Percentiles rank a stretch among this genome's conserved stretches.
Evolutionary conservation across 768 basidiomycete genomes (phyloP).

Genomic region (Sarcodon sp.): DNA sequence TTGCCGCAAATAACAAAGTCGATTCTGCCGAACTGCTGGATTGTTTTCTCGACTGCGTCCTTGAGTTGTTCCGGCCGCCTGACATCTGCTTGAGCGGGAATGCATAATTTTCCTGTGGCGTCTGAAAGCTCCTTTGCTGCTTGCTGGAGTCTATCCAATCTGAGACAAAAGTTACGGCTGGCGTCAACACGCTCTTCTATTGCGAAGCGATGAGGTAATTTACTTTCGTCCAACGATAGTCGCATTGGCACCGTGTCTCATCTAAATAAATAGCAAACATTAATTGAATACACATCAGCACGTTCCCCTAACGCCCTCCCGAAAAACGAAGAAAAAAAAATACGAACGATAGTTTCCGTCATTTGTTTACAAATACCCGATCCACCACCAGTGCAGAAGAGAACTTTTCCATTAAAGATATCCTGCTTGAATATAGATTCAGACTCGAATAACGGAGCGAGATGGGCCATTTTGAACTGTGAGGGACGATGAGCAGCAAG

Average conservation of each 20-base stretch:
- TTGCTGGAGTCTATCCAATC: constrained; percentile 56
- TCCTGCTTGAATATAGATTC: constrained; percentile 59
- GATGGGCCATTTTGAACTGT: constrained; percentile 10
- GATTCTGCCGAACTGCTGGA: constrained; percentile 71
- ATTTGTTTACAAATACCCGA: constrained; percentile 89
- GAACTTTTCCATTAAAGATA: constrained; percentile 83
- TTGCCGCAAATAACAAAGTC: constrained; percentile 93
- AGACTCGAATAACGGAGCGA: constrained; percentile 38
- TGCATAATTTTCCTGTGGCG: constrained; percentile 56
- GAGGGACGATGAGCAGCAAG: constrained; percentile 20
- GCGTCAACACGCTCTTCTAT: neutral
- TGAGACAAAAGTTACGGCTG: constrained; percentile 15
- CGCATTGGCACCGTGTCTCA: constrained; percentile 74
- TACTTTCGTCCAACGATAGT: constrained; percentile 83
- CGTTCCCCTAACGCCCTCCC: neutral
- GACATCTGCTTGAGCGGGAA: constrained; percentile 75
- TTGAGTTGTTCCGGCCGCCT: constrained; percentile 59
- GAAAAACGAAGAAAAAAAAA: neutral
- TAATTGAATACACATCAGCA: neutral
- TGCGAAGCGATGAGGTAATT: constrained; percentile 15
- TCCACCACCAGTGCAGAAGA: constrained; percentile 86
- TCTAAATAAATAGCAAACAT: constrained; percentile 25
- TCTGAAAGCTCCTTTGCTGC: constrained; percentile 60
- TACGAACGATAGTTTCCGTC: constrained; percentile 68
- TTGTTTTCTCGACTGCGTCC: constrained; percentile 62